Base-by-base conservation (phyloP, 2,329 filamentous ascomycete species). In the Cucurbitaria berberidis region DNA sequence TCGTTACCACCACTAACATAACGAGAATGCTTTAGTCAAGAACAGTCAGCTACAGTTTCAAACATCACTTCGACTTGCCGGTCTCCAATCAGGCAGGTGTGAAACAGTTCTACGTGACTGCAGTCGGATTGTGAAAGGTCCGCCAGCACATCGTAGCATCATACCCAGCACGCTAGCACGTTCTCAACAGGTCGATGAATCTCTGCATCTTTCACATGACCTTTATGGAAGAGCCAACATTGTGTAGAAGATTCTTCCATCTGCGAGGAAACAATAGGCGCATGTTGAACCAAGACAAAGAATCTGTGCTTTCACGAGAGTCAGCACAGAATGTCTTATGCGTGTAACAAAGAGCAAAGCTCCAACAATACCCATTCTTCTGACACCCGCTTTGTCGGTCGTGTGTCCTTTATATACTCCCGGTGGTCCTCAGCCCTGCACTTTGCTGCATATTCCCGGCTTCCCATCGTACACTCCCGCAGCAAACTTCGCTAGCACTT, bases 311-410 rank as follows among this genome's bases (percentile, higher is more conserved):
- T 63, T 66, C 63, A 64, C 63, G 41, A 41, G 34, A 51, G 40
- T 48, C 51, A 49, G 40, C 44, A 57, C 51, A 60, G 42, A 39
- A 49, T 57, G 60, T 61, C 61, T 68, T 51, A 53, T 45, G 47
- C 29, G 38, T 35, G 47, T 55, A 54, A 68, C 67, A 70, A 71
- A 69, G 64, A 62, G 62, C 63, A 68, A 66, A 64, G 51, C 29
- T 35, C 56, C 50, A 64, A 66, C 64, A 67, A 70, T 60, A 51
- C 43, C 42, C 49, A 57, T 58, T 48, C 41, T 64, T 43, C 49
- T 40, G 34, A 44, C 42, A 55, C 46, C 51, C 35, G 50, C 63
- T 64, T 69, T 66, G 55, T 63, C 53, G 62, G 68, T 70, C 69
- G 62, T 66, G 46, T 48, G 39, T 43, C 19, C 42, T 62, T 62